Evolutionary conservation across 352 stramenopile species (phyloP).

Genomic region (Elongisporangium anandrum): DNA sequence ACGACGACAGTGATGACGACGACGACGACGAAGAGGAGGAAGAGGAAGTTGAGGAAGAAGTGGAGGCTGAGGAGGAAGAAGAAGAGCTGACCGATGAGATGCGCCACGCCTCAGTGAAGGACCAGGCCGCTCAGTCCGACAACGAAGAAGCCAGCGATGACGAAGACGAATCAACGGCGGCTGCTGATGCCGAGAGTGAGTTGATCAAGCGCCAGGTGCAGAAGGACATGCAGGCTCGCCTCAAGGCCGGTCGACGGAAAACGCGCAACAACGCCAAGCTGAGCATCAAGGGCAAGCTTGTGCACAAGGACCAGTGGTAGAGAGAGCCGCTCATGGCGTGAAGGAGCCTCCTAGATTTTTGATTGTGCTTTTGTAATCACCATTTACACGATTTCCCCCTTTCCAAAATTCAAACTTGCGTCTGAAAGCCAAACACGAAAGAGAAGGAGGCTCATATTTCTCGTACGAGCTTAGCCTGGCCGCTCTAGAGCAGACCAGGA

Average conservation of each 20-base stretch:
- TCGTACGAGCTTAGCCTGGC: no score
- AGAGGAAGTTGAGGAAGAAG: conserved; percentile 26
- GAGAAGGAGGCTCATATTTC: no score
- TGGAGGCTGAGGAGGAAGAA: conserved; percentile 30
- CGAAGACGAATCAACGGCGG: conserved; percentile 30
- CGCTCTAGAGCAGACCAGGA: not conserved
- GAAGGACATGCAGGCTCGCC: conserved; percentile 50
- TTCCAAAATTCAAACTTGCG: no score
- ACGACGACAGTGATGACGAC: conserved; percentile 29
- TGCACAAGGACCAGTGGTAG: conserved; percentile 83
- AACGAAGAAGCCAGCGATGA: conserved; percentile 26
- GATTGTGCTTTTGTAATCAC: not conserved
- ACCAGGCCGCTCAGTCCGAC: conserved; percentile 12
- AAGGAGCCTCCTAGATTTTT: conserved; percentile 1
- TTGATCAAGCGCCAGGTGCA: conserved; percentile 82
- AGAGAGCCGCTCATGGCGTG: not conserved
- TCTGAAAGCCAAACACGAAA: no score
- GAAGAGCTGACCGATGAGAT: conserved; percentile 10
- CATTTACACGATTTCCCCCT: not conserved
- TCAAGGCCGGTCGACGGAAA: conserved; percentile 52
- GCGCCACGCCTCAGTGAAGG: not conserved
- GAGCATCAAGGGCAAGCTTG: conserved; percentile 81
- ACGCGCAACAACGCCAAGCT: conserved; percentile 82
- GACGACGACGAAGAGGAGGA: conserved; percentile 33
- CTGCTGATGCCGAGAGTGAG: conserved; percentile 53